Conservation (phyloP, 2,329 filamentous ascomycete genomes). For the Cylindrodendrum hubeiense region DNA sequence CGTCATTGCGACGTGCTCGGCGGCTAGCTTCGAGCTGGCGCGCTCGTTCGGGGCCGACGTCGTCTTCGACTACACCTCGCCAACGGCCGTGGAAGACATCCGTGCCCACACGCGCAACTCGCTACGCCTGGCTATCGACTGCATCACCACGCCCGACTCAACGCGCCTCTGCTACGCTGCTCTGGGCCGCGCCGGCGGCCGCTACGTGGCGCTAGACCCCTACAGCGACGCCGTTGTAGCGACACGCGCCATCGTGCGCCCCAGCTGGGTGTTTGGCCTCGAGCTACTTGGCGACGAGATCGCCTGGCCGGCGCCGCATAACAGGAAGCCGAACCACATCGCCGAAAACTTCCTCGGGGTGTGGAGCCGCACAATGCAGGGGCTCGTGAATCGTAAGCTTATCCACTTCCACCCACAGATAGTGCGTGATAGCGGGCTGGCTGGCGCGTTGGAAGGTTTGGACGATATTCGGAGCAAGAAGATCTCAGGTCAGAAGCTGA, state of each 20-base stretch:
- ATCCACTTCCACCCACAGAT: too few species aligned
- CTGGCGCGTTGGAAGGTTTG: too few species aligned
- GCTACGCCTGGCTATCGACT: constrained; percentile 58
- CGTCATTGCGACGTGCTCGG: constrained; percentile 60
- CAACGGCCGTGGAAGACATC: constrained; percentile 51
- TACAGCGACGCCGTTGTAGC: constrained; percentile 35
- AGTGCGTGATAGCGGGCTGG: too few species aligned
- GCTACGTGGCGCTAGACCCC: constrained; percentile 52
- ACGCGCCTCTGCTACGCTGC: constrained; percentile 53
- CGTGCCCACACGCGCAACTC: constrained; percentile 51
- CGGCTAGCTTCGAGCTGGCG: constrained; percentile 56
- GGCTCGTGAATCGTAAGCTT: too few species aligned
- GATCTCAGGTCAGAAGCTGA: too few species aligned
- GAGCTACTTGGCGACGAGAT: too few species aligned
- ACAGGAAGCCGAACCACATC: too few species aligned
- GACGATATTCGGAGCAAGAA: too few species aligned
- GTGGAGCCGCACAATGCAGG: too few species aligned
- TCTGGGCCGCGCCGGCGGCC: constrained; percentile 53
- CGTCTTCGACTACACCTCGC: constrained; percentile 58
- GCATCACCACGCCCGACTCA: constrained; percentile 50
- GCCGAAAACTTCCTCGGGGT: too few species aligned
- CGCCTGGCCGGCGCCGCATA: too few species aligned
- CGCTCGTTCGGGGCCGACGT: constrained; percentile 56
- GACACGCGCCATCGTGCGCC: constrained; percentile 1
- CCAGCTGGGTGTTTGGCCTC: constrained; percentile 9